Evolutionary conservation across 495 filamentous ascomycete genomes (phyloP), one percentile per base, ranked within the genome.

Genomic region (Paragyromitra xinjiangensis): DNA sequence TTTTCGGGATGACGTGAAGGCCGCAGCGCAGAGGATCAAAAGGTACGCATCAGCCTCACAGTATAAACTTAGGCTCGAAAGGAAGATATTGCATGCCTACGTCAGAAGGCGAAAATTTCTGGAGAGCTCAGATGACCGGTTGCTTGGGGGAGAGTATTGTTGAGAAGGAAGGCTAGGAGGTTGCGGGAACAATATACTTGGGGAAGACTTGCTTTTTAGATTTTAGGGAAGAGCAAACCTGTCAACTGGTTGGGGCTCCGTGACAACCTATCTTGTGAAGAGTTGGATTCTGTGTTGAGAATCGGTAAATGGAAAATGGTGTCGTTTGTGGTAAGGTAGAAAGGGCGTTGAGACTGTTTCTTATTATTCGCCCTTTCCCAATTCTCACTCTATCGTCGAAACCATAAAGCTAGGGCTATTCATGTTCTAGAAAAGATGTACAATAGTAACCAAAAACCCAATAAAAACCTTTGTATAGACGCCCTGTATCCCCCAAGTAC

Each of bases 1-100:
- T 26, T 77, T 77, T 24, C 40, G 69, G 9, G 69, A 77, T 16
- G 59, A 73, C 19, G 61, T 77, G 1, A 77, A 51, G 59, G 40
- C 34, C 6, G 53, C 74, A 16, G 61, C 29, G n/a, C 34, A 42
- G 29, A 42, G 48, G 44, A 12, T 77, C 16, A 65, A 51, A 42
- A 65, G 24, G 69, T 34, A 40, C 1, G 53, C 68, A n/a, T 42
- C 44, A 14, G 26, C 58, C 39, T 51, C 50, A 19, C 53, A 22
- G n/a, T 48, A 77, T 51, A 77, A 3, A 6, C 40, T 76, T 48
- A 72, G 50, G 37, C 42, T 71, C 0, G 68, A 56, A 40, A 64
- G 66, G n/a, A 73, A 63, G 26, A 64, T 62, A 45, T 39, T 76
- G 58, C 37, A 53, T 58, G n/a, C 39, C 3, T 76, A 76, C 58